Conservation (phyloP, 257 asterid genomes). For the Eustoma russellianum region DNA sequence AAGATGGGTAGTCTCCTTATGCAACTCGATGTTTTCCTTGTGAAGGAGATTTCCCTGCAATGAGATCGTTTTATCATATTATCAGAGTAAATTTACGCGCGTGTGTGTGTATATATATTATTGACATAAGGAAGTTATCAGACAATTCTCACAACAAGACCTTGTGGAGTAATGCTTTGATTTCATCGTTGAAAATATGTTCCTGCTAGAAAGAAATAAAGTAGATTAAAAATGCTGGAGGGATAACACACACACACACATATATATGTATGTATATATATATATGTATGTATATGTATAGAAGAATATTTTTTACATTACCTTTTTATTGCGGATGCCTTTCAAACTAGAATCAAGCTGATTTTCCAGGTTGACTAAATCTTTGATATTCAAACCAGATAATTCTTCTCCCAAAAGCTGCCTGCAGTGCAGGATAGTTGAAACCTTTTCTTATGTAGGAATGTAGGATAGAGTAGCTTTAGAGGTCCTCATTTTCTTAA, state of each 20-base stretch:
- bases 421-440: constrained; percentile 23
- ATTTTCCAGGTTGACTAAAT: constrained; percentile 50
- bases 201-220: constrained; percentile 31
- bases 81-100: too few species aligned
- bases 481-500: too few species aligned
- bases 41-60: constrained; percentile 50
- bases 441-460: too few species aligned
- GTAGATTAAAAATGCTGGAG: neutral
- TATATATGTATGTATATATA: too few species aligned
- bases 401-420: constrained; percentile 60
- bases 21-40: constrained; percentile 48
- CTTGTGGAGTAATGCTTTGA: constrained; percentile 49
- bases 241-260: too few species aligned
- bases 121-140: too few species aligned
- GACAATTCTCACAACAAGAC: constrained; percentile 21
- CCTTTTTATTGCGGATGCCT: constrained; percentile 50
- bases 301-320: too few species aligned
- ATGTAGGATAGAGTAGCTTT: too few species aligned
- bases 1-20: constrained; percentile 36
- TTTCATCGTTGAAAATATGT: constrained; percentile 37
- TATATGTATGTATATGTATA: too few species aligned
- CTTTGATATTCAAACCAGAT: constrained; percentile 37
- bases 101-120: too few species aligned
- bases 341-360: constrained; percentile 54
- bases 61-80: too few species aligned